Base-by-base conservation (phyloP, 768 basidiomycete species). In the Lentinula lateritia region DNA sequence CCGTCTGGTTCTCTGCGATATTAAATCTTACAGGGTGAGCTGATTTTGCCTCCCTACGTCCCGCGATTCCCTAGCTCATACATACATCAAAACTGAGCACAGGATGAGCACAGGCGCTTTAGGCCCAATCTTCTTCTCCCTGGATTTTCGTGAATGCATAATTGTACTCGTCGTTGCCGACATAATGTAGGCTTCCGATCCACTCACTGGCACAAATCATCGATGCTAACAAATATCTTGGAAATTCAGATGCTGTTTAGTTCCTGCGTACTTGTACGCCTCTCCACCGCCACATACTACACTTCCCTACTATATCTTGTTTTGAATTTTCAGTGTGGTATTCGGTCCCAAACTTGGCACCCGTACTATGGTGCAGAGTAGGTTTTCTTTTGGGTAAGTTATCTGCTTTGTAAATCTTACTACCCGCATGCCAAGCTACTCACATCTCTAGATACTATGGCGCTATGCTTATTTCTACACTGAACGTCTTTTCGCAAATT, bases 311-410 rank as follows among this genome's bases (percentile, higher is more conserved):
- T 48, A 43, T 52, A 61, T 9, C 39, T 36, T 50, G 7, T 12
- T 8, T 50, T 23, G 16, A 18, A 9, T 60, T 18, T 41, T 18
- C 54, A 80, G 80, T 60, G 76, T 75, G n/a, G 84, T 86, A 3
- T 91, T 90, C 74, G 90, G 92, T 10, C 90, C 92, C 0, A 87
- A 85, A 69, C 75, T 89, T 0, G 92, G 92, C n/a, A 82, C 88
- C 68, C 79, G 92, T 18, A 88, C 88, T 60, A 90, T 93, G 89
- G 84, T 91, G 23, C 81, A 85, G 62, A 84, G 88, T 2, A 74
- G 84, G 28, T 87, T 84, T 68, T 52, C 74, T 59, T 83, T 84
- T 65, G 84, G 84, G 80, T 80, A 13, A 7, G 74, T 68, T 65
- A 64, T n/a, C 70, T 69, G 60, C 65, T 73, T n/a, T 45, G 13